Conservation (phyloP, 2,329 filamentous ascomycete species). For the Sporothrix inflata region DNA sequence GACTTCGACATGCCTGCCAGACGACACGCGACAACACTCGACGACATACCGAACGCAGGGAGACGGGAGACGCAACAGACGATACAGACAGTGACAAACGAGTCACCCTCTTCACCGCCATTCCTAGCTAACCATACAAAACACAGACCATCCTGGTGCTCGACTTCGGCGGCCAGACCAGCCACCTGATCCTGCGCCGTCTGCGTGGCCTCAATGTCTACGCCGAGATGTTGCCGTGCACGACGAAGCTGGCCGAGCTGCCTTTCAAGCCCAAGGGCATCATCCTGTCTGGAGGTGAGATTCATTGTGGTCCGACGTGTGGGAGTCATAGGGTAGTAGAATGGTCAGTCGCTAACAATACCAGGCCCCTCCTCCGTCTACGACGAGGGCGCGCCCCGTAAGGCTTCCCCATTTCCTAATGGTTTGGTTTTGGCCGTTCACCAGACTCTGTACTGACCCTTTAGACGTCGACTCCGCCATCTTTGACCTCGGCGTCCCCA, state of each 20-base stretch:
- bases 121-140: neutral
- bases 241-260: constrained; percentile 76
- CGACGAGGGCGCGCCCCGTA: constrained; percentile 41
- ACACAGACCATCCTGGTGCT: constrained; percentile 69
- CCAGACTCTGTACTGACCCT: neutral
- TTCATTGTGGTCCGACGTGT: neutral
- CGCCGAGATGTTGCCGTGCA: constrained; percentile 87
- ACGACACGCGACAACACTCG: neutral
- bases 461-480: constrained; percentile 75
- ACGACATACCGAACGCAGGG: neutral
- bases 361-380: constrained; percentile 44
- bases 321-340: no score
- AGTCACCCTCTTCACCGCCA: neutral
- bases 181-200: constrained; percentile 74
- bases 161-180: constrained; percentile 73
- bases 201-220: constrained; percentile 73
- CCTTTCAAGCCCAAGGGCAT: constrained; percentile 82
- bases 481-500: constrained; percentile 60
- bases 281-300: constrained; percentile 57
- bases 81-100: neutral
- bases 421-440: neutral
- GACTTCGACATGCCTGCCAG: no score
- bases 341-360: neutral
- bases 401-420: constrained; percentile 31
- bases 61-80: neutral